Base-by-base conservation (phyloP, 345 rosid genomes). In the Kernera saxatilis region DNA sequence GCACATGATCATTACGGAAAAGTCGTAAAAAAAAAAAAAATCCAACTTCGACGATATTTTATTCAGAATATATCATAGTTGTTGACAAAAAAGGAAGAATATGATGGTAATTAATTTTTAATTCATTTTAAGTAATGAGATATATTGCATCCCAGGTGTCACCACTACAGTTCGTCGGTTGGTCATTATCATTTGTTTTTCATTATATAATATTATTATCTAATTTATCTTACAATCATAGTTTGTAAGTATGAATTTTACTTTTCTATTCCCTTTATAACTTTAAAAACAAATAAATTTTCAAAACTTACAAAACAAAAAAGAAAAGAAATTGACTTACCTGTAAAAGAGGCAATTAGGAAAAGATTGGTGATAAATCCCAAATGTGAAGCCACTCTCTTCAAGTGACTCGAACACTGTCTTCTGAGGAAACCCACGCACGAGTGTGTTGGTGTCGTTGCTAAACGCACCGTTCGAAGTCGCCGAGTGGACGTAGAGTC, bases 351-450 rank as follows among this genome's bases (percentile, higher is more conserved):
- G 75, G 5, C 85, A 80, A 0, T 87, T 71, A 13, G 95, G 89
- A 71, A 83, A 76, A 53, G 81, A 74, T 46, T 85, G 88, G 44
- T 82, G 52, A 58, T 88, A 88, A 73, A 88, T 82, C 51, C 95
- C 95, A 44, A 86, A 86, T 9, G 76, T 78, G 37, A 23, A 59
- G 0, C 87, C 88, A 29, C 70, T 80, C 63, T 86, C 95, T 68
- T 88, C 89, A 78, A 88, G 10, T 15, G 91, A 86, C 46, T 88
- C 91, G 29, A 88, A 86, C 17, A 88, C 69, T 5, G 94, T 88
- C 78, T 80, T 88, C 67, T 88, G 94, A 29, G 94, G 91, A 46
- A 77, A 88, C 23, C 94, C 94, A 12, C 80, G 68, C 0, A 82
- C 45, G 10, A 88, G 79, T 67, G 77, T 15, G 37, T 85, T 65